A percentile compares a stretch with the other conserved stretches of the same genome.
phyloP scores from a whole-genome alignment of 306 rosid species.

The Cyclanthera cordifolia region DNA sequence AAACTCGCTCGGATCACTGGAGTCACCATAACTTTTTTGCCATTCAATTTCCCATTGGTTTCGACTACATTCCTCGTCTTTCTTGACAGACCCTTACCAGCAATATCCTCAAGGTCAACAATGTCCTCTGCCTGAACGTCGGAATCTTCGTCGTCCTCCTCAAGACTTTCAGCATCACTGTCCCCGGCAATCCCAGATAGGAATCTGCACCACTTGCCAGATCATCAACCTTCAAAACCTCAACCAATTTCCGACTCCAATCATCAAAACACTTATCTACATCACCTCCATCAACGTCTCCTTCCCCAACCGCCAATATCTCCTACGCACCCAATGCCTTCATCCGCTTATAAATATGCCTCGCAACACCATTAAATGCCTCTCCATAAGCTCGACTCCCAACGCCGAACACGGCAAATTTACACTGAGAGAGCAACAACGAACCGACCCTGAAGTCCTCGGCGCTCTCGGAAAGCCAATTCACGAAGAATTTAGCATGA shows the following conservation, averaged over 20 bases:
- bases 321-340: constrained; percentile 59
- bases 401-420: constrained; percentile 64
- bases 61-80: constrained; percentile 28
- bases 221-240: constrained; percentile 34
- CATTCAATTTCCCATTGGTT: constrained; percentile 55
- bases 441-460: constrained; percentile 82
- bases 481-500: constrained; percentile 42
- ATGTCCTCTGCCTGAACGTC: constrained; percentile 36
- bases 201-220: constrained; percentile 29
- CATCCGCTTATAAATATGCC: constrained; percentile 42
- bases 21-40: constrained; percentile 74
- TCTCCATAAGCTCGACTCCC: constrained; percentile 71
- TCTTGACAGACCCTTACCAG: constrained; percentile 78
- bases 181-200: constrained; percentile 24
- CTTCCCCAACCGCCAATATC: constrained; percentile 56
- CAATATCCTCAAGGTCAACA: constrained; percentile 95
- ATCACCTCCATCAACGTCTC: constrained; percentile 60
- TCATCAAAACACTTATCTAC: constrained; percentile 47
- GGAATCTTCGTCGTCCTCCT: constrained; percentile 39
- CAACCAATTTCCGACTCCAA: constrained; percentile 54
- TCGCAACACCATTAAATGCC: constrained; percentile 56
- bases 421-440: constrained; percentile 44
- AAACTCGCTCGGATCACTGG: constrained; percentile 85
- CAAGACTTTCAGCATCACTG: constrained; percentile 29
- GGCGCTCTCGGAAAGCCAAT: constrained; percentile 79